These are phyloP conservation scores for Myriosclerotinia curreyana DNA, from an alignment of 2,329 filamentous ascomycete genomes.

Conservation along the genomic window DNA sequence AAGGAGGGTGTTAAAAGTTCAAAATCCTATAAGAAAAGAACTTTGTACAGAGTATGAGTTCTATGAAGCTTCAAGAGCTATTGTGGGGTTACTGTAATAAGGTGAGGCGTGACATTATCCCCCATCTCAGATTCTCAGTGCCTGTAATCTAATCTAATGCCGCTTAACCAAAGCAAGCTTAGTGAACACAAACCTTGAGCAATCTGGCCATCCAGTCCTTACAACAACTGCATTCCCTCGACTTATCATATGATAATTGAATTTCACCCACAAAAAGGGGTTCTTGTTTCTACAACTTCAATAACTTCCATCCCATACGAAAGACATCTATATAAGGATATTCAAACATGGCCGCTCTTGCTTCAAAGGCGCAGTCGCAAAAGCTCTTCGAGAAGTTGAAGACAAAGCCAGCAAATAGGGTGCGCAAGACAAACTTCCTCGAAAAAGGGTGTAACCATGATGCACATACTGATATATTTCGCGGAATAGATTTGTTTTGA, in stretches of 20 bases:
- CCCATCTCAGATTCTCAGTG: not conserved
- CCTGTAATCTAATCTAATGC: not conserved
- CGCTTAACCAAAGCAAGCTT: constrained; percentile 15
- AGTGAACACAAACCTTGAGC: constrained; percentile 21
- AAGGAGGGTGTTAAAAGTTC: not conserved
- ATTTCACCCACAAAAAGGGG: constrained; percentile 25
- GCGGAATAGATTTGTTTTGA: constrained; percentile 84
- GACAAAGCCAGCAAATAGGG: constrained; percentile 91
- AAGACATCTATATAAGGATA: constrained; percentile 10
- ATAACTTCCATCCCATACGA: not conserved
- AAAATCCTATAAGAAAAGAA: not conserved
- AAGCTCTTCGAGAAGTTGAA: constrained; percentile 98
- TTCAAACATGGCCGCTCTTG: constrained; percentile 59
- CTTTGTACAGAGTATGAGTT: not conserved
- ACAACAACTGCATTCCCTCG: not conserved
- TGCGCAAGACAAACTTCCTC: constrained; percentile 44
- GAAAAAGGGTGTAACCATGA: constrained; percentile 2
- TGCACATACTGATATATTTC: constrained; percentile 26
- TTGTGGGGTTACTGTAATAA: not conserved
- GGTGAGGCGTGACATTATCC: not conserved
- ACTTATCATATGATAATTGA: constrained; percentile 13
- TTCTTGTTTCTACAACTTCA: constrained; percentile 5
- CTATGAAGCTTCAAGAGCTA: constrained; percentile 21
- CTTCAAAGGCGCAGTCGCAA: constrained; percentile 91
- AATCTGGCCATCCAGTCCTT: constrained; percentile 34